Evolutionary conservation across 371 early-diverging fungal genomes (phyloP).

Genomic region (Fennellomyces sp.): DNA sequence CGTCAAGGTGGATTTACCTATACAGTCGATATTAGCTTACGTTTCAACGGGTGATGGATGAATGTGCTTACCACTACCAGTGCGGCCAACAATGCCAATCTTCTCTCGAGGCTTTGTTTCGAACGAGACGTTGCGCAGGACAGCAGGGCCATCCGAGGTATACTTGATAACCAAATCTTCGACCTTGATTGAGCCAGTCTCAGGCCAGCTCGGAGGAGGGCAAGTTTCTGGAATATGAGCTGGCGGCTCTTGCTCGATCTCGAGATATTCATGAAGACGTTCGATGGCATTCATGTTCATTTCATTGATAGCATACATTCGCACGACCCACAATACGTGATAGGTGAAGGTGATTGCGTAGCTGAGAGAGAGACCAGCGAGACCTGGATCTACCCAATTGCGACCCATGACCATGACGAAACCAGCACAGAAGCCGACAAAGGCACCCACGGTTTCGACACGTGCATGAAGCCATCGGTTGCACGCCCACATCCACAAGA

Average conservation of each 20-base stretch:
- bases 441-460: conserved; percentile 70
- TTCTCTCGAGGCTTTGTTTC: conserved; percentile 56
- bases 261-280: conserved; percentile 77
- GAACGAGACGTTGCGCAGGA: conserved; percentile 71
- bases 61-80: conserved; percentile 23
- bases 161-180: conserved; percentile 70
- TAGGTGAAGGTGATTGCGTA: conserved; percentile 72
- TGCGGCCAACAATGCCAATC: conserved; percentile 68
- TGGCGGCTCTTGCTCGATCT: conserved; percentile 73
- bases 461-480: conserved; percentile 93
- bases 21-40: background rate
- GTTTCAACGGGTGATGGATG: background rate
- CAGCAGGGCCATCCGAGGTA: conserved; percentile 65
- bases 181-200: conserved; percentile 67
- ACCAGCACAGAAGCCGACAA: conserved; percentile 76
- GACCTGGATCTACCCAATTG: conserved; percentile 66
- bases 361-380: conserved; percentile 82
- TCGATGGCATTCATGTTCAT: conserved; percentile 82
- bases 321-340: conserved; percentile 79
- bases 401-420: conserved; percentile 54
- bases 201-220: conserved; percentile 75
- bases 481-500: conserved; percentile 81
- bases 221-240: conserved; percentile 42
- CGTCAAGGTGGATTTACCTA: conserved; percentile 64
- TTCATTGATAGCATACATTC: conserved; percentile 80